These are phyloP conservation scores for Plasmodium falciparum DNA, from an alignment of 169 alveolate genomes.

Conservation along the genomic window DNA sequence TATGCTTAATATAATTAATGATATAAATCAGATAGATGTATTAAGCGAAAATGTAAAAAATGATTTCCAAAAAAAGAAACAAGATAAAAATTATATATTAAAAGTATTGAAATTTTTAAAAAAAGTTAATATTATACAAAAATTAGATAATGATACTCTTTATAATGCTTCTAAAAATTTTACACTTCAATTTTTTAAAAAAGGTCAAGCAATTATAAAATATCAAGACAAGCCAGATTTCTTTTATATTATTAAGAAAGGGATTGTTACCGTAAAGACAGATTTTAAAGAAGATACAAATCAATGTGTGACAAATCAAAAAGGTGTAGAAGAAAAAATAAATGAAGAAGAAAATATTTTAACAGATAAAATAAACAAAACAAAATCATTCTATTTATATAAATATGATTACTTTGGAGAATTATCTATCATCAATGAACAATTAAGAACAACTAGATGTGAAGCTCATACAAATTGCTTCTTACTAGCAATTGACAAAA, in stretches of 20 bases:
- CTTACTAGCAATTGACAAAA: constrained; percentile 71
- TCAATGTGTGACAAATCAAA: neutral
- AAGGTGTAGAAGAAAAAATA: neutral
- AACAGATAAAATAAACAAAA: constrained; percentile 2
- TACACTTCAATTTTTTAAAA: constrained; percentile 59
- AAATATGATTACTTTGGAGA: constrained; percentile 76
- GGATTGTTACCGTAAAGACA: constrained; percentile 50
- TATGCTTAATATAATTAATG: constrained; percentile 15
- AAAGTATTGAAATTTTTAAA: constrained; percentile 48
- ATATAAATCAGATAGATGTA: constrained; percentile 14
- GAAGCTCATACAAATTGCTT: constrained; percentile 75
- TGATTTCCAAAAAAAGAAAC: constrained; percentile 11
- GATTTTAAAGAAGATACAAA: constrained; percentile 20
- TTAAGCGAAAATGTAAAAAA: constrained; percentile 22
- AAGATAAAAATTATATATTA: constrained; percentile 30
- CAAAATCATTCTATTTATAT: constrained; percentile 28
- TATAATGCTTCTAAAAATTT: constrained; percentile 46
- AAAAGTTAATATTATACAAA: constrained; percentile 55
- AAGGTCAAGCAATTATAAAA: constrained; percentile 55
- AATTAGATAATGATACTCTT: constrained; percentile 43
- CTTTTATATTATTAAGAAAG: constrained; percentile 66
- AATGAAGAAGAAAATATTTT: neutral
- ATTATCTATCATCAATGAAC: constrained; percentile 68
- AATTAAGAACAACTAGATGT: constrained; percentile 74
- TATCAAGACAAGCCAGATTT: constrained; percentile 54